Evolutionary conservation across 2,329 filamentous ascomycete genomes (phyloP), one percentile per base, ranked within the genome.

Genomic region (Apiospora kogelbergensis): DNA sequence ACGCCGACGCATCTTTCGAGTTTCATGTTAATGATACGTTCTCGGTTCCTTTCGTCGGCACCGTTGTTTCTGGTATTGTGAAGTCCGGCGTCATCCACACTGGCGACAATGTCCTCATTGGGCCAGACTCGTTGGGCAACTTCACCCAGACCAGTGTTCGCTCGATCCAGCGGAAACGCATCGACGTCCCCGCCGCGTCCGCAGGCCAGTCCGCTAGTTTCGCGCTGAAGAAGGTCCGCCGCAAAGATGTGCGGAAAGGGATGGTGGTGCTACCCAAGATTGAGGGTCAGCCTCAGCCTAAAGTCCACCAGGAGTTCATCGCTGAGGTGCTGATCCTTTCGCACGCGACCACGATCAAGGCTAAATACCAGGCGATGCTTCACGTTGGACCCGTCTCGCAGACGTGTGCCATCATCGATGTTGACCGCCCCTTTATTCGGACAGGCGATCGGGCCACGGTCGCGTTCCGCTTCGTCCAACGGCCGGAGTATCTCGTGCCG

Each of bases 21-120:
- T 98, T 98, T 74, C 91, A 97, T 70, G 88, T 99, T 72, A 99
- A 98, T 77, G 96, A 99, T 78, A 98, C 94, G 0, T 99, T 98
- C 85, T 98, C 95, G 0, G 96, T 99, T 5, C 96, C 96, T 2
- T 97, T 97, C 79, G 94, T 97, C 0, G 96, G 96, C 15, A 99
- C 96, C 0, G 96, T 99, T 0, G 95, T 99, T 1, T 96, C 93
- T 44, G 96, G 96, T 0, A 95, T 99, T 42, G 91, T 98, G 71
- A 97, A 97, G 76, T 89, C 91, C 1, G 92, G 95, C 0, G 90
- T 97, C 1, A 88, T 97, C 20, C 96, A 98, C 78, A 89, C 93
- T 0, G 95, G 95, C n/a, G 96, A 99, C 76, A 90, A 87, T 9
- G 91, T 99, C 5, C 86, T 97, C 45, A 89, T 99, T 33, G 96